These are phyloP conservation scores for Wickerhamiella occidentalis DNA, from an alignment of 805 yeast genomes.

Conservation along the genomic window DNA sequence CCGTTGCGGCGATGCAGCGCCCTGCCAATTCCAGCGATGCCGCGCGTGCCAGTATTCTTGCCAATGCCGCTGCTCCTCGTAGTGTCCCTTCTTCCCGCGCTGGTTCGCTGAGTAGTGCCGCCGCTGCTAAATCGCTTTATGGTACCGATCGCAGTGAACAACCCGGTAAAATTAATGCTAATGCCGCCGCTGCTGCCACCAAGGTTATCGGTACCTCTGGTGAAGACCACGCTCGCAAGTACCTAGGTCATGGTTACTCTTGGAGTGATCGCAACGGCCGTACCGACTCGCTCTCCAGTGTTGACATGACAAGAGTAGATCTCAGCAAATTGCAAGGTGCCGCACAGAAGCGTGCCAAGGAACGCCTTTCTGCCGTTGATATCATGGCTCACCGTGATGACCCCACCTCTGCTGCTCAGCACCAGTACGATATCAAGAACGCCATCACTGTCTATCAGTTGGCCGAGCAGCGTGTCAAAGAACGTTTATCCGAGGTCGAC, in stretches of 20 bases:
- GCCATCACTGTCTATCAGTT: constrained; percentile 21
- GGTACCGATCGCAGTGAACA: constrained; percentile 9
- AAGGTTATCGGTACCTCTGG: constrained; percentile 25
- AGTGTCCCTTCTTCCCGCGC: constrained; percentile 31
- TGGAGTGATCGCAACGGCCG: constrained; percentile 21
- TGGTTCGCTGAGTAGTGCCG: constrained; percentile 45
- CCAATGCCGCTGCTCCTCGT: constrained; percentile 23
- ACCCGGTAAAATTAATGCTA: constrained; percentile 10
- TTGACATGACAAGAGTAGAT: constrained; percentile 16
- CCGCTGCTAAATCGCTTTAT: constrained; percentile 26
- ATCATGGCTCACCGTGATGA: constrained; percentile 17
- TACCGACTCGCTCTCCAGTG: constrained; percentile 5
- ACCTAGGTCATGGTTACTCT: constrained; percentile 28
- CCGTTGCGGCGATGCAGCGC: constrained; percentile 28
- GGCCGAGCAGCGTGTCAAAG: constrained; percentile 24
- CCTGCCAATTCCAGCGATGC: constrained; percentile 24
- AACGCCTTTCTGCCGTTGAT: constrained; percentile 22
- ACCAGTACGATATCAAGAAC: constrained; percentile 19
- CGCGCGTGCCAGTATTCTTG: constrained; percentile 29
- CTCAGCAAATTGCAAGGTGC: constrained; percentile 23
- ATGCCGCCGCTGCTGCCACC: constrained; percentile 27
- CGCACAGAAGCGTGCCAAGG: constrained; percentile 26
- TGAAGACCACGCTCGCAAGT: constrained; percentile 26
- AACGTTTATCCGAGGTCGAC: constrained; percentile 31
- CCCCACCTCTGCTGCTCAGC: constrained; percentile 16